These are phyloP conservation scores for Fusarium begoniae DNA, from an alignment of 2,329 filamentous ascomycete species.

Conservation along the genomic window DNA sequence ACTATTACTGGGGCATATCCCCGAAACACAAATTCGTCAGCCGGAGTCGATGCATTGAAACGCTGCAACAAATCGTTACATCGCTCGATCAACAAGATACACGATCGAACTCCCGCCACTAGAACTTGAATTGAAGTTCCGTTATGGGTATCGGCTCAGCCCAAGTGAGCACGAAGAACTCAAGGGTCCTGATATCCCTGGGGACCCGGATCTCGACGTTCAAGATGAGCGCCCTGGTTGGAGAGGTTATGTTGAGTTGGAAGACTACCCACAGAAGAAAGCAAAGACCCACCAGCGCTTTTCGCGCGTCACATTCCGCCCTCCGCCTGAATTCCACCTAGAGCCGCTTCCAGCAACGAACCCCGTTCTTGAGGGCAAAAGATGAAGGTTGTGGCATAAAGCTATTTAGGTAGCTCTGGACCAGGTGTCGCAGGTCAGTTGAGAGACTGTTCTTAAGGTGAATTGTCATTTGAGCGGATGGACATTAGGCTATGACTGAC, in stretches of 20 bases:
- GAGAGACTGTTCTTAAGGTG: slow-evolving; percentile 59
- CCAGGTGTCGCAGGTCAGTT: slow-evolving; percentile 65
- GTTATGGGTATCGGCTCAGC: background rate
- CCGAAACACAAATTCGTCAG: background rate
- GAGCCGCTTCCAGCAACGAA: slow-evolving; percentile 65
- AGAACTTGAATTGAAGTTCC: background rate
- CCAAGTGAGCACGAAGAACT: background rate
- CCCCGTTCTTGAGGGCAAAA: slow-evolving; percentile 63
- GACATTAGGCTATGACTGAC: background rate
- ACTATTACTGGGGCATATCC: background rate
- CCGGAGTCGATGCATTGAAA: background rate
- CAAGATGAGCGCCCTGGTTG: slow-evolving; percentile 44
- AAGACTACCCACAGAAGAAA: slow-evolving; percentile 74
- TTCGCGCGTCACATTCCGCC: slow-evolving; percentile 36
- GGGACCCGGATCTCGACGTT: slow-evolving; percentile 45
- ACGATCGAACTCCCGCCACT: background rate
- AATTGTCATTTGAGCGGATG: background rate
- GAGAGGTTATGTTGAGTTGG: slow-evolving; percentile 72
- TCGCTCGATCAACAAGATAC: background rate
- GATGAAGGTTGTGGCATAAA: slow-evolving; percentile 68
- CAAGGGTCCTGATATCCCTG: slow-evolving; percentile 30
- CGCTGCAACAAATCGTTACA: background rate
- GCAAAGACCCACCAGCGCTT: slow-evolving; percentile 63
- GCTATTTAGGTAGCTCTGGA: slow-evolving; percentile 53
- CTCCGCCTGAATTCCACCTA: slow-evolving; percentile 64